Base-by-base conservation (phyloP, 441 rosid species). In the Erysimum cheiri region DNA sequence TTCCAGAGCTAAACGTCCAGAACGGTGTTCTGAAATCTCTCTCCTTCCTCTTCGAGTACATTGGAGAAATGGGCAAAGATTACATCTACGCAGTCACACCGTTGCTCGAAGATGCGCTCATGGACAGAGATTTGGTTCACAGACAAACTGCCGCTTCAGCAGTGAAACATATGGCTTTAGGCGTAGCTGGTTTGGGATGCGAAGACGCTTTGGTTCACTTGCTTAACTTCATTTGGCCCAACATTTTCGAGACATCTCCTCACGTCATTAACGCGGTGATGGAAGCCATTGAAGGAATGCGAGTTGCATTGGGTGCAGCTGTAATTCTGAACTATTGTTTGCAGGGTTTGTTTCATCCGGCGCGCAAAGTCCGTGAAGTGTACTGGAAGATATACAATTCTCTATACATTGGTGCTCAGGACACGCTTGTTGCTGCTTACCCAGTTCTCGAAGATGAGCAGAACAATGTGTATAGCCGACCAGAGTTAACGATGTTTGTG, bases 351-450 rank as follows among this genome's bases (percentile, higher is more conserved):
- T 95, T 92, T 79, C 99, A 95, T 77, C 99, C 99, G 40, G 97
- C 99, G 0, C 77, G 99, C 56, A 95, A 92, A 80, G 99, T 95
- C 58, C 85, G 98, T 67, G 98, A 95, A 80, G 98, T 95, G 6
- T 95, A 95, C 79, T 95, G 99, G 99, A 95, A 92, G 88, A 95
- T 95, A 6, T 95, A 95, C 77, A 95, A 95, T 72, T 88, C 98
- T 1, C 89, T 95, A 12, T 95, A 95, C 55, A 90, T 95, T 14
- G 98, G 99, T 61, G 43, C 92, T 8, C 98, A 92, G 69, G 98
- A 95, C 70, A 83, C 98, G 9, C 92, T 95, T 10, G 99, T 95
- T 36, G 97, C 99, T 1, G 87, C 99, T 4, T 92, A 95, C 81
- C 99, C 98, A 0, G 70, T 78, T 3, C 80, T 95, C 58, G 93